phyloP scores from a whole-genome alignment of 768 basidiomycete species.

The Pholiota microspora region DNA sequence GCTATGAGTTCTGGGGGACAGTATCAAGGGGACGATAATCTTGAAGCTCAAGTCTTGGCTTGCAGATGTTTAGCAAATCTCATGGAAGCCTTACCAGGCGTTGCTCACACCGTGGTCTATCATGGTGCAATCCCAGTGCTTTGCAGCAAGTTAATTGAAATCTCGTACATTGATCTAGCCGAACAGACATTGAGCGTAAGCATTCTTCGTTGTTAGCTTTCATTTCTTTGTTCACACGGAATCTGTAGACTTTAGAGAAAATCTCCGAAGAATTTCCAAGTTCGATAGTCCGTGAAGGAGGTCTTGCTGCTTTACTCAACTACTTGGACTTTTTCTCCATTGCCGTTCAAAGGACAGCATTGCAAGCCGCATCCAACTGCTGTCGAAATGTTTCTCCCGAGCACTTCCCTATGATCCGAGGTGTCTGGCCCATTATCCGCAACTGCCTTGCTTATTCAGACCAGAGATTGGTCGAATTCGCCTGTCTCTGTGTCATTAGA shows the following conservation, averaged over 20 bases:
- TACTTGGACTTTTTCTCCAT: slow-evolving; percentile 99
- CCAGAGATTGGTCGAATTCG: slow-evolving; percentile 96
- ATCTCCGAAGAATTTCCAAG: slow-evolving; percentile 97
- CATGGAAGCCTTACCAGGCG: slow-evolving; percentile 98
- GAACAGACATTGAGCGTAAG: slow-evolving; percentile 97
- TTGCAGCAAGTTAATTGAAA: slow-evolving; percentile 96
- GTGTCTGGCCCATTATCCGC: slow-evolving; percentile 90
- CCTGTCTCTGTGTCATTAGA: slow-evolving; percentile 91
- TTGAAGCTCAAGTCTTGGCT: slow-evolving; percentile 93
- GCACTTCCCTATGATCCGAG: slow-evolving; percentile 84
- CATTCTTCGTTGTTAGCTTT: slow-evolving; percentile 11
- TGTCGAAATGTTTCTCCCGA: slow-evolving; percentile 91
- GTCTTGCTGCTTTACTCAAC: slow-evolving; percentile 87
- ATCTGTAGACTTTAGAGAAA: slow-evolving; percentile 87
- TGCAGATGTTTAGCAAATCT: slow-evolving; percentile 96
- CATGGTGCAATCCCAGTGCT: slow-evolving; percentile 98
- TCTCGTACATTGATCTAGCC: slow-evolving; percentile 96
- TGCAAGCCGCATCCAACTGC: slow-evolving; percentile 96
- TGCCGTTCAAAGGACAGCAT: slow-evolving; percentile 92
- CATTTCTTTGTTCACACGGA: slow-evolving; percentile 14
- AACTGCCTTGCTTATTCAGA: slow-evolving; percentile 91
- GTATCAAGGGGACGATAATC: slow-evolving; percentile 79
- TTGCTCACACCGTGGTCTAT: slow-evolving; percentile 96
- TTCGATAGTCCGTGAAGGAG: slow-evolving; percentile 94
- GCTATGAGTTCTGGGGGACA: slow-evolving; percentile 73